Conservation (phyloP, 1,284 basidiomycete genomes). For the Takashimella tepidaria region DNA sequence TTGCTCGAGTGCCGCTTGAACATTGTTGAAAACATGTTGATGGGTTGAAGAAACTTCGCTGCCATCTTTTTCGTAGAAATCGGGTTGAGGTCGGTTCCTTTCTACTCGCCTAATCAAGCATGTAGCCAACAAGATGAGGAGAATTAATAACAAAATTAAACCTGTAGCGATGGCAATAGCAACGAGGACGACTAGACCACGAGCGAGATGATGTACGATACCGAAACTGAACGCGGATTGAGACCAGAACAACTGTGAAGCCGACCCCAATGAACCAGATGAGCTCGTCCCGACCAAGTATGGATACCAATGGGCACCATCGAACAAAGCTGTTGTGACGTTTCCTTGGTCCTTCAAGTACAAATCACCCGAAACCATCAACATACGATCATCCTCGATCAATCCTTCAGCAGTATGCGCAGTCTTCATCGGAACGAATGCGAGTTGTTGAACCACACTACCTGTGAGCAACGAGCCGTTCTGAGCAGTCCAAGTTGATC, state of each 20-base stretch:
- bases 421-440: constrained; percentile 81
- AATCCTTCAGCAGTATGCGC: constrained; percentile 59
- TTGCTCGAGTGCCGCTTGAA: constrained; percentile 67
- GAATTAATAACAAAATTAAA: constrained; percentile 84
- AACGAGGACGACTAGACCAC: constrained; percentile 90
- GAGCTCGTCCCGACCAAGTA: constrained; percentile 69
- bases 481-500: constrained; percentile 63
- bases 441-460: constrained; percentile 63
- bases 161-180: constrained; percentile 95
- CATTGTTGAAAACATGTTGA: constrained; percentile 74
- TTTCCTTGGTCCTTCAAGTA: constrained; percentile 65
- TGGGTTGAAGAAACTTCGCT: constrained; percentile 55
- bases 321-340: constrained; percentile 78
- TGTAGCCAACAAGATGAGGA: constrained; percentile 82
- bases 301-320: constrained; percentile 76
- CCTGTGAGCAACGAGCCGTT: constrained; percentile 51
- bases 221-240: constrained; percentile 67
- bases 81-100: constrained; percentile 24
- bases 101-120: constrained; percentile 53
- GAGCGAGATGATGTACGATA: constrained; percentile 70
- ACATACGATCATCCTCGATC: constrained; percentile 77
- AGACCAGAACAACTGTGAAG: constrained; percentile 78
- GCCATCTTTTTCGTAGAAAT: constrained; percentile 62
- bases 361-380: constrained; percentile 81
- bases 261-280: constrained; percentile 64